These are phyloP conservation scores for Pestalotiopsis sp. DNA, from an alignment of 2,329 filamentous ascomycete species.

Conservation along the genomic window DNA sequence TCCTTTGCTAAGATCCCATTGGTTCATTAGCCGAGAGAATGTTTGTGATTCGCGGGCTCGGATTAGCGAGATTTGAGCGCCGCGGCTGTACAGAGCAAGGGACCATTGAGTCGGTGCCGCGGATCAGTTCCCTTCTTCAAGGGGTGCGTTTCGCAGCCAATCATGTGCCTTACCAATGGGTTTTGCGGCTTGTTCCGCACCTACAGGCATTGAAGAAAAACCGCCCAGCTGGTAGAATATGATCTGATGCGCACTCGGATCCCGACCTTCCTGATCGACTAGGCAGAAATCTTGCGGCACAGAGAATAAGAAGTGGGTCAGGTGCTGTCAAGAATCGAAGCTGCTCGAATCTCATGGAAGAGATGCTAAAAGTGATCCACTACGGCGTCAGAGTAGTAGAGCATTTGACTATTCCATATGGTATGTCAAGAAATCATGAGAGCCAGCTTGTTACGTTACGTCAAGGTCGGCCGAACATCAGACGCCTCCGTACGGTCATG, in stretches of 20 bases:
- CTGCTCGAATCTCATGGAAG: no score
- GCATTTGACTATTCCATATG: no score
- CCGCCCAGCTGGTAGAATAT: not conserved
- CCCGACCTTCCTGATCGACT: not conserved
- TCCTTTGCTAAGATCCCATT: not conserved
- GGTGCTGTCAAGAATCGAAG: no score
- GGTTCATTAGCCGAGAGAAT: not conserved
- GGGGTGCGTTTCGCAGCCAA: not conserved
- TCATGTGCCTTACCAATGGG: not conserved
- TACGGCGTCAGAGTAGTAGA: no score
- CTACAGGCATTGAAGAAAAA: not conserved
- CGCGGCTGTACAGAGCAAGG: not conserved
- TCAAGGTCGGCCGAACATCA: no score
- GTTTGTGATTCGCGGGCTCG: not conserved
- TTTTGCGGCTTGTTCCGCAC: not conserved
- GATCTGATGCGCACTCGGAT: not conserved
- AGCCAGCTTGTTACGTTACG: no score
- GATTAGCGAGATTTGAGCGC: not conserved
- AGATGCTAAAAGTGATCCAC: no score
- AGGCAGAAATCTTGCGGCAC: not conserved
- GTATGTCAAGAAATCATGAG: no score
- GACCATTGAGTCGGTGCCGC: not conserved
- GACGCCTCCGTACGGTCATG: no score
- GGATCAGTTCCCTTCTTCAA: not conserved
- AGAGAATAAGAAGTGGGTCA: not conserved